A percentile compares a stretch with the other conserved stretches of the same genome.
phyloP scores from a whole-genome alignment of 192 early-diverging fungal genomes.

The Backusella sp. region DNA sequence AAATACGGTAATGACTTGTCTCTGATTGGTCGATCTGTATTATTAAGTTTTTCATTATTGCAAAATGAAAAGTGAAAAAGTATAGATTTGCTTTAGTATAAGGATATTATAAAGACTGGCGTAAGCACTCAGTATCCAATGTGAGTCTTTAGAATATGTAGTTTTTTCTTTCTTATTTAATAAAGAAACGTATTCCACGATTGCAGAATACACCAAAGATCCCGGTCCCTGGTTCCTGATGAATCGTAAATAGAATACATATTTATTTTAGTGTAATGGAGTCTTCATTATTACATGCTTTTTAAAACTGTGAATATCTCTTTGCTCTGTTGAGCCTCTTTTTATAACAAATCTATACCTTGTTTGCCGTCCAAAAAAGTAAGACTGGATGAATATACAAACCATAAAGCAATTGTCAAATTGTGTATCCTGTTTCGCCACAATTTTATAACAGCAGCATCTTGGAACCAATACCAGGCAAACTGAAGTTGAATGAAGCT shows the following conservation, averaged over 20 bases:
- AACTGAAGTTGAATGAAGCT: background rate
- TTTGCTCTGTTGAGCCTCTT: background rate
- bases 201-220: background rate
- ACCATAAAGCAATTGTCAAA: background rate
- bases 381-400: background rate
- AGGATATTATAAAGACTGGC: too few relatives aligned
- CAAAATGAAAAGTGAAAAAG: too few relatives aligned
- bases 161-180: too few relatives aligned
- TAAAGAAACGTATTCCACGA: too few relatives aligned
- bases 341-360: background rate
- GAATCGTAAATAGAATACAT: background rate
- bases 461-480: background rate
- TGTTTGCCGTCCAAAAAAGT: background rate
- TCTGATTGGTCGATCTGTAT: too few relatives aligned
- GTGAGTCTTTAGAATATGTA: too few relatives aligned
- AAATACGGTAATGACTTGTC: too few relatives aligned
- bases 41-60: too few relatives aligned
- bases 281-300: background rate
- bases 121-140: too few relatives aligned
- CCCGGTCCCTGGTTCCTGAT: slow-evolving; percentile 1
- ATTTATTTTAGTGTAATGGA: background rate
- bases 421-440: background rate
- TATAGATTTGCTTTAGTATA: too few relatives aligned
- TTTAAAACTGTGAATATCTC: background rate
- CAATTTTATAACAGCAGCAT: background rate